A percentile compares a stretch with the other conserved stretches of the same genome.
Conservation (phyloP, 1,139 yeast species). For the Hyphopichia pseudoburtonii region DNA sequence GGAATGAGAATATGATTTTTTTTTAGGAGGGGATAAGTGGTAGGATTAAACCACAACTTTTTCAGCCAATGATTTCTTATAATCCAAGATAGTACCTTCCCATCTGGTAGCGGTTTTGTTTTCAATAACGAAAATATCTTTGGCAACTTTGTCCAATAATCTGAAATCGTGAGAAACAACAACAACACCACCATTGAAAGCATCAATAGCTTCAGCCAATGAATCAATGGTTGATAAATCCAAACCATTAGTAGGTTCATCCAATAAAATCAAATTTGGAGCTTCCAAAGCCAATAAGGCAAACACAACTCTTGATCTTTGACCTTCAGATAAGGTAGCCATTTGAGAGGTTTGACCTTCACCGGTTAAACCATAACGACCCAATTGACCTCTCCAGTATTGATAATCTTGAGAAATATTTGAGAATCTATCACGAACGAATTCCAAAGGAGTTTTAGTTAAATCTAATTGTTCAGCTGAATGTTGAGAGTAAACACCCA, state of each 20-base stretch:
- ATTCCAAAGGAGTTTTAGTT: constrained; percentile 92
- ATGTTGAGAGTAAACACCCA: constrained; percentile 99
- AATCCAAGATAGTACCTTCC: constrained; percentile 88
- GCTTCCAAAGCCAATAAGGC: constrained; percentile 93
- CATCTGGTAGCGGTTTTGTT: constrained; percentile 93
- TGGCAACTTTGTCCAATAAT: constrained; percentile 93
- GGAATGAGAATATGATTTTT: neutral
- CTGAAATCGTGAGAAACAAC: constrained; percentile 99
- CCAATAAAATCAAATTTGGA: constrained; percentile 91
- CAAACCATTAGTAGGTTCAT: constrained; percentile 99
- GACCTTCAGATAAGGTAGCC: constrained; percentile 99
- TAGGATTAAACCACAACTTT: constrained; percentile 65
- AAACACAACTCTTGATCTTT: constrained; percentile 97
- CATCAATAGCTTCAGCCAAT: constrained; percentile 91
- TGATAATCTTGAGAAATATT: constrained; percentile 94
- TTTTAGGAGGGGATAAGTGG: too few species aligned
- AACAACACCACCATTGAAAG: constrained; percentile 96
- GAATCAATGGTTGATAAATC: constrained; percentile 98
- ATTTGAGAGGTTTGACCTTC: constrained; percentile 98
- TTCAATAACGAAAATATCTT: constrained; percentile 95
- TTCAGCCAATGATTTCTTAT: constrained; percentile 91
- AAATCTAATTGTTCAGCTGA: constrained; percentile 97
- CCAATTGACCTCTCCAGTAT: constrained; percentile 98
- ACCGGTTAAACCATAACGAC: constrained; percentile 98
- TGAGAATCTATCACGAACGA: constrained; percentile 92